Base-by-base conservation (phyloP, 345 rosid genomes). In the Aurinia saxatilis region DNA sequence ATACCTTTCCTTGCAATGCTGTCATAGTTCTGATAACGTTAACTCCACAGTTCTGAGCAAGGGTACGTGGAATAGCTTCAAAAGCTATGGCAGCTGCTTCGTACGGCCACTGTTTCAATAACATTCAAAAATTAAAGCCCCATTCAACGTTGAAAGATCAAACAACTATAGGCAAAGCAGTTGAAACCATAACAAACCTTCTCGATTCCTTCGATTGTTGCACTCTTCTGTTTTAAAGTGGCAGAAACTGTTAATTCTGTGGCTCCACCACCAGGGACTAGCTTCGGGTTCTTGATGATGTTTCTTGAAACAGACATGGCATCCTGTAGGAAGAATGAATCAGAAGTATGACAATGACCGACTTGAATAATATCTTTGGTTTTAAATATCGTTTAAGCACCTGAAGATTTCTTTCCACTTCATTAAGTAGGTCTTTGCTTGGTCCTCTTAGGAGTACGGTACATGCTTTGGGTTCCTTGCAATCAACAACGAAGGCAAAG, bases 61-160 rank as follows among this genome's bases (percentile, higher is more conserved):
- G 71, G 34, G 98, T 89, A 62, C 95, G 83, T 15, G 97, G 97
- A 63, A 92, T 92, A 62, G 95, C 90, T 81, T 92, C 96, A 46
- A 92, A 92, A 70, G 98, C 97, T 48, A 87, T 79, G 8, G 98
- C 98, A 33, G 91, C 98, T 70, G 98, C 96, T 82, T 87, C 98
- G 73, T 89, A 92, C 1, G 97, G 97, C 97, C 97, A 92, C 97
- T 89, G 83, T 53, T 68, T 31, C 37, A 42, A 57, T 6, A 70
- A 67, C 34, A 63, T 63, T 21, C 23, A 51, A 49, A 40, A 10
- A 51, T 57, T 23, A 45, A 58, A 30, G 13, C 9, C 42, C 8
- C 44, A 57, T 15, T 27, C 30, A 23, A 33, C 41, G 7, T 23
- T 44, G 30, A 35, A 42, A 25, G 37, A 57, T 58, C 3, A 48